Evolutionary conservation across 345 rosid genomes (phyloP).

Genomic region (Theobroma cacao): DNA sequence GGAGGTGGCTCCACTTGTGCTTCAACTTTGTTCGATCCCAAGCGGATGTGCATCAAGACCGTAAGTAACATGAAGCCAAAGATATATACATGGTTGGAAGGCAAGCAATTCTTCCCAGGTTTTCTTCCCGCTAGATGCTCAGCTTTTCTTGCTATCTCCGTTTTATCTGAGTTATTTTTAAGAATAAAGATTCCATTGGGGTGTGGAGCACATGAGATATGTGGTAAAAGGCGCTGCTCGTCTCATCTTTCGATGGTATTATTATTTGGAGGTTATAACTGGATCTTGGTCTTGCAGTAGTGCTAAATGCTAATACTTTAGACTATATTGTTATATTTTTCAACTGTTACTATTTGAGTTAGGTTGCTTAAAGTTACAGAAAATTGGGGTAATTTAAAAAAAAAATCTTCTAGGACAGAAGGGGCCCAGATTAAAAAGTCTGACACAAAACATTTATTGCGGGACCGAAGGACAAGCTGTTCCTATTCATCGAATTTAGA

Average conservation of each 20-base stretch:
- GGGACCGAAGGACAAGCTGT: no score
- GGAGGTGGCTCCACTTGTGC: conserved; percentile 14
- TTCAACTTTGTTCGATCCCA: not conserved
- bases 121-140: not conserved
- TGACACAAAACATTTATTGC: no score
- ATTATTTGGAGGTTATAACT: no score
- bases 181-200: not conserved
- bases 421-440: no score
- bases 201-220: not conserved
- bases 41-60: not conserved
- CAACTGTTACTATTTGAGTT: no score
- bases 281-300: no score
- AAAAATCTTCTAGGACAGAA: no score
- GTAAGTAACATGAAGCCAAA: conserved; percentile 1
- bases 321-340: no score
- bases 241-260: not conserved
- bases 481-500: no score
- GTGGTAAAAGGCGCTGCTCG: not conserved
- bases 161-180: not conserved
- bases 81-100: not conserved
- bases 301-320: no score
- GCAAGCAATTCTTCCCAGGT: not conserved
- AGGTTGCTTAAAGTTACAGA: no score
- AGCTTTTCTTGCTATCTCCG: not conserved
- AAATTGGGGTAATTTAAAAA: no score